Evolutionary conservation across 176 grass and related monocot species (phyloP), one percentile per base, ranked within the genome.

Genomic region (Carex myosuroides): DNA sequence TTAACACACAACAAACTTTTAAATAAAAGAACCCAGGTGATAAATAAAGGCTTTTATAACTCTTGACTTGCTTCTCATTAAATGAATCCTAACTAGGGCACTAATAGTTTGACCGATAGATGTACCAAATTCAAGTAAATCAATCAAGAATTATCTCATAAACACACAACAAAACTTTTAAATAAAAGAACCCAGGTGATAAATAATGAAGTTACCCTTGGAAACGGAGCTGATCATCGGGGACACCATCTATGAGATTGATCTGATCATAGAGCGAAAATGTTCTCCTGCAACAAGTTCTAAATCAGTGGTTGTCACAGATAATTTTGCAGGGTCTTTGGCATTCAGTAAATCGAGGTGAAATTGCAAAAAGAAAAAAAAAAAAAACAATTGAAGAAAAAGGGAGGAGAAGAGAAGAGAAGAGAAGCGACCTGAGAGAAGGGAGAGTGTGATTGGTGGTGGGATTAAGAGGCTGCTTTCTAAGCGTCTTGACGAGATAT

Each of bases 241-340:
- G 91, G 63, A 99, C 91, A 52, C 17, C 92, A 86, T 99, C 93
- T 82, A 99, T 99, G 74, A 99, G 96, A 87, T 99, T 99, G 82
- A 99, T 99, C 91, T 99, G 93, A 87, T 99, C 96, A 82, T 99
- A 99, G 30, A 95, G 81, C 21, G 96, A 99, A 78, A 95, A 95
- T 11, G 93, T 92, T 57, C 96, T 93, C 89, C 96, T 95, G 91
- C 39, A 87, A 37, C 64, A 33, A 29, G 24, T 41, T 37, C 67
- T 37, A 54, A 82, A 58, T 64, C 41, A 65, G 26, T 7, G 18
- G 5, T 22, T 16, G 35, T 42, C 1, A 44, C 1, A 33, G 42
- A 64, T 13, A 26, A 21, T 64, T 30, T 64, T 3, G 10, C 61
- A 30, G 58, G 77, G 60, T 65, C 21, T 52, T 77, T 13, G n/a